Percentiles rank a stretch among this genome's conserved stretches.
Evolutionary conservation across 2,329 filamentous ascomycete species (phyloP).

Genomic region (Hirsutella rhossiliensis): DNA sequence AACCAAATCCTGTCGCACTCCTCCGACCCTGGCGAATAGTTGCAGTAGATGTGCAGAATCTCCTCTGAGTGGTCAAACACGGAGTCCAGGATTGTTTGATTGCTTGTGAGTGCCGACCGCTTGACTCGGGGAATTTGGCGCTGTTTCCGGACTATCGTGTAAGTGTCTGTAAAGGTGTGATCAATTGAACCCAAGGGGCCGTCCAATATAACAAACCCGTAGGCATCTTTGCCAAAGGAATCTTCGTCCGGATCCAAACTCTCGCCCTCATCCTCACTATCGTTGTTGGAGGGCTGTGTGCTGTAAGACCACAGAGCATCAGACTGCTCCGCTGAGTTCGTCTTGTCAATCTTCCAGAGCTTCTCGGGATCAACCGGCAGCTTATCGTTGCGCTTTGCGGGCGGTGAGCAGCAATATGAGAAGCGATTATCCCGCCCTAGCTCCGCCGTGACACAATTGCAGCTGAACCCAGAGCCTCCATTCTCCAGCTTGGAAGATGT

Average conservation of each 20-base stretch:
- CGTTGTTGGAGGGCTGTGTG: neutral
- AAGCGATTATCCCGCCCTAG: neutral
- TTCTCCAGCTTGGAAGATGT: neutral
- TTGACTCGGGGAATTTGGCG: neutral
- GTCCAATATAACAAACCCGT: constrained; percentile 1
- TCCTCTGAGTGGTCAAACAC: neutral
- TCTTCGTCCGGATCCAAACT: too few relatives aligned
- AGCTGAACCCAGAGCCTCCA: neutral
- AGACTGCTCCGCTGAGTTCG: neutral
- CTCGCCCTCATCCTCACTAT: neutral
- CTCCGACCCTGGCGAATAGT: neutral
- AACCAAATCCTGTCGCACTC: constrained; percentile 1
- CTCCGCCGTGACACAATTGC: neutral
- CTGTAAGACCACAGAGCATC: neutral
- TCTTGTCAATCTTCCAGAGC: neutral
- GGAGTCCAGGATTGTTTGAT: neutral
- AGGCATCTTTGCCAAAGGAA: neutral
- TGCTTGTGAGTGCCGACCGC: neutral
- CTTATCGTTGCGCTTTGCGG: neutral
- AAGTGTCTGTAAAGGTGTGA: neutral
- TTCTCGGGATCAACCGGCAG: neutral
- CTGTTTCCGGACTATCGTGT: neutral
- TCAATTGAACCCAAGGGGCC: constrained; percentile 1
- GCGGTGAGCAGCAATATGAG: neutral
- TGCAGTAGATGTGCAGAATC: constrained; percentile 1